Evolutionary conservation across 2,329 filamentous ascomycete genomes (phyloP), one percentile per base, ranked within the genome.

Genomic region (Ceratocystis destructans): DNA sequence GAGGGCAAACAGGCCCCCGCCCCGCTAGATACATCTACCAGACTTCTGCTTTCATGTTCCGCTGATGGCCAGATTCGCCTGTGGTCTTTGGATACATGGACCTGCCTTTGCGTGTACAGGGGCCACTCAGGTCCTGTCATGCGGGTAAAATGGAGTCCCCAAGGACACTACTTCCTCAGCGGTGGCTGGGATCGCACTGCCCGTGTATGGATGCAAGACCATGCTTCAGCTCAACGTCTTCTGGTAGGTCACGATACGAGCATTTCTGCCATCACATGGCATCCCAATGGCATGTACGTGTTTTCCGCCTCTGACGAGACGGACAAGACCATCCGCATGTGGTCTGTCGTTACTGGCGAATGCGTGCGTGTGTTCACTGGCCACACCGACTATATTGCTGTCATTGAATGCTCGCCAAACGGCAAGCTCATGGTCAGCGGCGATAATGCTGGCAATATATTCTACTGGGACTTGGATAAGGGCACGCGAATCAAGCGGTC

Each of bases 251-350:
- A 99, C 73, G 92, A 97, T 71, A 90, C 91, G 22, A 87, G 90
- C 70, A 89, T 96, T n/a, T 95, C 95, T 64, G 86, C 87, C 55
- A 81, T 96, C n/a, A 82, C 88, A 15, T 99, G 94, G 86, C 94
- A 99, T 72, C 90, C 93, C 0, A 99, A 99, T 73, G 90, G 90
- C 20, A 85, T 88, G 5, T 99, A 97, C 71, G 79, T 96, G 57
- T 96, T 99, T 75, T 96, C 94, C 0, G 91, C 89, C 2, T 95
- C 90, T 12, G 89, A 89, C 70, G 92, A 86, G 72, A 83, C 80
- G 5, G 85, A 99, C 75, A 93, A 93, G 75, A 94, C 91, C 0
- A 89, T 97, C 44, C 87, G 94, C 37, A 97, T 99, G 93, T 99
- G 94, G 94, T 87, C 91, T 8, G 84, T 96, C n/a, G 83, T 85